A percentile compares a stretch with the other conserved stretches of the same genome.
phyloP scores from a whole-genome alignment of 495 filamentous ascomycete species.

The Aspergillus saccharolyticus region DNA sequence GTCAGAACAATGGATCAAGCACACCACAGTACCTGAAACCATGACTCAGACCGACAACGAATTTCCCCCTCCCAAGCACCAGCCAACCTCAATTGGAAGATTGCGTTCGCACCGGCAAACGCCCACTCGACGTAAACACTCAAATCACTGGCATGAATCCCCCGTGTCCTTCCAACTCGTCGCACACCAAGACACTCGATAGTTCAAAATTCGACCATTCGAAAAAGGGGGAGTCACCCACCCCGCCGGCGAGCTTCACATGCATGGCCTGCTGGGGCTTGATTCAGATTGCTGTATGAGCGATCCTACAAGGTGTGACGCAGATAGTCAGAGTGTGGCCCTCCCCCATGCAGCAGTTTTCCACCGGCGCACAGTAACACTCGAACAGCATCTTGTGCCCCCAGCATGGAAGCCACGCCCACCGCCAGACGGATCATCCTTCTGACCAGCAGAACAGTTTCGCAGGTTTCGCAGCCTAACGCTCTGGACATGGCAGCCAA shows the following conservation, averaged over 20 bases:
- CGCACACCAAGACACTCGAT: background rate
- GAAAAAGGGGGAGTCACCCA: background rate
- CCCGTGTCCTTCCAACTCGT: background rate
- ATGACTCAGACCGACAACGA: background rate
- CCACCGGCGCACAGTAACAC: background rate
- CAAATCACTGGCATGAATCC: background rate
- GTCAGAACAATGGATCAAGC: background rate
- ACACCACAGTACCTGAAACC: background rate
- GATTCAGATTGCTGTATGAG: background rate
- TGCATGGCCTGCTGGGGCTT: background rate
- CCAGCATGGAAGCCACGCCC: background rate
- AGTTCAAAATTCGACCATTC: background rate
- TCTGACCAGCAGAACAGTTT: background rate
- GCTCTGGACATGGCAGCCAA: slow-evolving; percentile 2
- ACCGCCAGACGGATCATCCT: background rate
- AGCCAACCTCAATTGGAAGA: background rate
- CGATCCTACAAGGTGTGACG: background rate
- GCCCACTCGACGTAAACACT: background rate
- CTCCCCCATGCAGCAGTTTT: background rate
- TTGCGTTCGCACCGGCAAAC: background rate
- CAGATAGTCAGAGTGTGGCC: background rate
- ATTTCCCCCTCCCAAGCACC: background rate
- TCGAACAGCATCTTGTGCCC: background rate
- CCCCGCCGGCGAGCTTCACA: background rate
- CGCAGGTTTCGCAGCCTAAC: background rate